phyloP scores from a whole-genome alignment of 2,329 filamentous ascomycete species.

The Xylaria digitata region DNA sequence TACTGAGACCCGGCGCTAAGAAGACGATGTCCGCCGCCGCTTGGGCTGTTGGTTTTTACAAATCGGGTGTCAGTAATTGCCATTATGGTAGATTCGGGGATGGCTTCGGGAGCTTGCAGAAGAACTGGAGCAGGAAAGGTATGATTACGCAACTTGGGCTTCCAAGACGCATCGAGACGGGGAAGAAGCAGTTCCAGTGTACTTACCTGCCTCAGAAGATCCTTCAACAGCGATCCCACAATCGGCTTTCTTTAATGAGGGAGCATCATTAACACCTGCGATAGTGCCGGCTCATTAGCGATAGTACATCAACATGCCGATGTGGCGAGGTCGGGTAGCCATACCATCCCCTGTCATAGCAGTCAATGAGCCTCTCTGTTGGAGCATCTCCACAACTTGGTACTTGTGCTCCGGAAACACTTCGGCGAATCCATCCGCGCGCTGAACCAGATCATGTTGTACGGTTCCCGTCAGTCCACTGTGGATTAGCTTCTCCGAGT shows the following conservation, averaged over 20 bases:
- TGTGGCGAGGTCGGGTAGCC: constrained; percentile 13
- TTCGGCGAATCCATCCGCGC: constrained; percentile 78
- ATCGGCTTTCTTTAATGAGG: constrained; percentile 78
- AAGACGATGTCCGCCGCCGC: constrained; percentile 80
- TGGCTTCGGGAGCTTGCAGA: too few species aligned
- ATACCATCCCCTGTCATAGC: constrained; percentile 78
- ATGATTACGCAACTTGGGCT: too few species aligned
- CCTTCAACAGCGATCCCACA: constrained; percentile 80
- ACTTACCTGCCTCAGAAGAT: constrained; percentile 70
- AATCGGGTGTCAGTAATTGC: too few species aligned
- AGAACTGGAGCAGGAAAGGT: too few species aligned
- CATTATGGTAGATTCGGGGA: too few species aligned
- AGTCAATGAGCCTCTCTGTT: constrained; percentile 77
- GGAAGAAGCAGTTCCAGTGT: too few species aligned
- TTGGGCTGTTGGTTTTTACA: constrained; percentile 56
- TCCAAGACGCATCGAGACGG: too few species aligned
- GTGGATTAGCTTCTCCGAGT: constrained; percentile 81
- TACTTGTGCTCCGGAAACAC: constrained; percentile 83
- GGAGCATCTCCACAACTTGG: constrained; percentile 80
- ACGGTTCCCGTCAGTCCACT: constrained; percentile 78
- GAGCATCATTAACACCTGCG: constrained; percentile 75
- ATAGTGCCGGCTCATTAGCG: constrained; percentile 20
- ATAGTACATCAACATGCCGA: not conserved
- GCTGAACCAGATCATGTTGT: constrained; percentile 81
- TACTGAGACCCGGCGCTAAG: constrained; percentile 76